Percentiles rank a stretch among this genome's conserved stretches.
phyloP scores from a whole-genome alignment of 306 rosid genomes.

The Gastrolobium villosum region DNA sequence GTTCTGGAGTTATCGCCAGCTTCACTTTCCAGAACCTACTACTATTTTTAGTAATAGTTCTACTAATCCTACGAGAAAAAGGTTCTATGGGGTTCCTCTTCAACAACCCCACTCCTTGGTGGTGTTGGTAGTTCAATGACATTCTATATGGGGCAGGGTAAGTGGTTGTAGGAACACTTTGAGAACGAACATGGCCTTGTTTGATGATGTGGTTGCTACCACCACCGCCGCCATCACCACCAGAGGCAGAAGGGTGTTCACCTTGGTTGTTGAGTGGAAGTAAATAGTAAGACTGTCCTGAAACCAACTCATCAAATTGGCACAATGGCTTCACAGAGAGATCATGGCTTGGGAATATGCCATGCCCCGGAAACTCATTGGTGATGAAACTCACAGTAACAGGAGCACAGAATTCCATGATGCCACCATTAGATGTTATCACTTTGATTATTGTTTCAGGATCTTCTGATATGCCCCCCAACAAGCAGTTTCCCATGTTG shows the following conservation, averaged over 20 bases:
- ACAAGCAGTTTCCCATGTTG: conserved; percentile 80
- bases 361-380: conserved; percentile 72
- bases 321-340: conserved; percentile 74
- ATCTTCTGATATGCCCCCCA: conserved; percentile 68
- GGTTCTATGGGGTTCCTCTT: conserved; percentile 65
- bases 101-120: conserved; percentile 49
- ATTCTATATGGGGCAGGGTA: conserved; percentile 66
- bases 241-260: not conserved
- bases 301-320: conserved; percentile 59
- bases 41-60: not conserved
- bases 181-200: conserved; percentile 73
- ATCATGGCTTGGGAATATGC: conserved; percentile 72
- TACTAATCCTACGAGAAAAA: conserved; percentile 51
- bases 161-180: conserved; percentile 61
- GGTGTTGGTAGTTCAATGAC: conserved; percentile 68
- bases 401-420: conserved; percentile 83
- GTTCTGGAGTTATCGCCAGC: conserved; percentile 73
- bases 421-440: conserved; percentile 71
- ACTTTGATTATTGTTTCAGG: conserved; percentile 61
- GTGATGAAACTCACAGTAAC: conserved; percentile 68
- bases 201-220: conserved; percentile 19
- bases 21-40: conserved; percentile 87
- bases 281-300: conserved; percentile 72
- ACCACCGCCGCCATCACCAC: not conserved
- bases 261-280: conserved; percentile 56